Evolutionary conservation across 1,284 basidiomycete species (phyloP).

Genomic region (Ceratobasidium theobromae): DNA sequence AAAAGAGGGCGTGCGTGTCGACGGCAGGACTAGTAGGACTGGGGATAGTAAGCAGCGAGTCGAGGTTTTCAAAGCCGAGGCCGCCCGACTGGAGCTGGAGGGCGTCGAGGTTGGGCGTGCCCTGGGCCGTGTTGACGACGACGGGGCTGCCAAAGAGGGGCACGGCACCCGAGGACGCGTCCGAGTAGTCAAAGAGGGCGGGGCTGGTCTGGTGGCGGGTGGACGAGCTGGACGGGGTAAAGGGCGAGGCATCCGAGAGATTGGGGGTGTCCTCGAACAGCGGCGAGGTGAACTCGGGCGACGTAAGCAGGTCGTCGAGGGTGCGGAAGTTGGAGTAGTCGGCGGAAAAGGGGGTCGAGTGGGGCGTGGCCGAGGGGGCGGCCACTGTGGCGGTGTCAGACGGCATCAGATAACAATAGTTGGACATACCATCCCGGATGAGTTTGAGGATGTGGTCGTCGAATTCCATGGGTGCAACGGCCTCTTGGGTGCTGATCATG

Average conservation of each 20-base stretch:
- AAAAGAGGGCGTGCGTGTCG: conserved; percentile 11
- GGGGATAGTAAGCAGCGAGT: neutral
- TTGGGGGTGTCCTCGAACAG: conserved; percentile 18
- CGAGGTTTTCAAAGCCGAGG: conserved; percentile 17
- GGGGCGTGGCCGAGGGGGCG: neutral
- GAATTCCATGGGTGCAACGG: too few species aligned
- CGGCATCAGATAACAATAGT: too few species aligned
- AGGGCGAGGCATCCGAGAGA: conserved; percentile 20
- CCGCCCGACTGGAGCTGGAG: conserved; percentile 13
- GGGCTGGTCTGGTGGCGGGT: conserved; percentile 29
- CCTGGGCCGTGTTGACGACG: neutral
- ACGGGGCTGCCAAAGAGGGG: conserved; percentile 13
- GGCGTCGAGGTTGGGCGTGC: conserved; percentile 6
- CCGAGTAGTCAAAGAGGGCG: conserved; percentile 4
- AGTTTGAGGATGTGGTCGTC: too few species aligned
- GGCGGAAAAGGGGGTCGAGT: conserved; percentile 1
- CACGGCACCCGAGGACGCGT: neutral
- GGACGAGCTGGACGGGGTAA: conserved; percentile 17
- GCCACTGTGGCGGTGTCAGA: neutral
- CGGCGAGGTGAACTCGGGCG: conserved; percentile 28
- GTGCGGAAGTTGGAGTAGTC: neutral
- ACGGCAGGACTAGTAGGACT: conserved; percentile 27
- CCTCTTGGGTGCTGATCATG: too few species aligned
- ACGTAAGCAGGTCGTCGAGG: conserved; percentile 13
- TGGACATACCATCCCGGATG: too few species aligned